Evolutionary conservation across 495 filamentous ascomycete species (phyloP).

Genomic region (Talaromyces borbonicus): DNA sequence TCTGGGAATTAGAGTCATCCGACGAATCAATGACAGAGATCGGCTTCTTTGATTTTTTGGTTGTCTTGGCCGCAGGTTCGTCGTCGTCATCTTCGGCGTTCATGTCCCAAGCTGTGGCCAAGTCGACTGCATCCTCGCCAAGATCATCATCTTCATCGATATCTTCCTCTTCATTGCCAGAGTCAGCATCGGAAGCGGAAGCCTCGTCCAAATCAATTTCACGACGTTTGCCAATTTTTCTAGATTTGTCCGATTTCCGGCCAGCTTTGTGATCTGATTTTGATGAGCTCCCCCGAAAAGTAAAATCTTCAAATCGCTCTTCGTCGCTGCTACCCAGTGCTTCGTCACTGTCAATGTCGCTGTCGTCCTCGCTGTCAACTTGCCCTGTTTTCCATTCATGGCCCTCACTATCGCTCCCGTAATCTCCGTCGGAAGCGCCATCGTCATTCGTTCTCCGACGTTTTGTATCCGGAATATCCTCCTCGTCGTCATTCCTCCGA

Average conservation of each 20-base stretch:
- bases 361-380: constrained; percentile 65
- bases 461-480: constrained; percentile 37
- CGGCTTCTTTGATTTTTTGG: constrained; percentile 15
- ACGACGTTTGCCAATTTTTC: constrained; percentile 21
- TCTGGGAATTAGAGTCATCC: constrained; percentile 25
- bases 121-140: constrained; percentile 78
- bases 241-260: no score
- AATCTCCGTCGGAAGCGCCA: constrained; percentile 31
- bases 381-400: constrained; percentile 79
- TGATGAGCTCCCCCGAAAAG: constrained; percentile 56
- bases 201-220: constrained; percentile 48
- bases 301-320: constrained; percentile 67
- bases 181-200: constrained; percentile 37
- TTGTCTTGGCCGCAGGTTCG: constrained; percentile 18
- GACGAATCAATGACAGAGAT: constrained; percentile 21
- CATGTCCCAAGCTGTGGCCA: constrained; percentile 72
- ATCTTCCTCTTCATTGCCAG: constrained; percentile 42
- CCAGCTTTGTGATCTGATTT: constrained; percentile 20
- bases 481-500: constrained; percentile 36
- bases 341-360: constrained; percentile 84
- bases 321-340: constrained; percentile 86
- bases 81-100: constrained; percentile 39
- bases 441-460: constrained; percentile 36
- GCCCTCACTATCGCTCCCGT: constrained; percentile 76
- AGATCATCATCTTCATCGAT: constrained; percentile 58